These are phyloP conservation scores for Lipomyces oligophaga DNA, from an alignment of 805 yeast species.

Conservation along the genomic window DNA sequence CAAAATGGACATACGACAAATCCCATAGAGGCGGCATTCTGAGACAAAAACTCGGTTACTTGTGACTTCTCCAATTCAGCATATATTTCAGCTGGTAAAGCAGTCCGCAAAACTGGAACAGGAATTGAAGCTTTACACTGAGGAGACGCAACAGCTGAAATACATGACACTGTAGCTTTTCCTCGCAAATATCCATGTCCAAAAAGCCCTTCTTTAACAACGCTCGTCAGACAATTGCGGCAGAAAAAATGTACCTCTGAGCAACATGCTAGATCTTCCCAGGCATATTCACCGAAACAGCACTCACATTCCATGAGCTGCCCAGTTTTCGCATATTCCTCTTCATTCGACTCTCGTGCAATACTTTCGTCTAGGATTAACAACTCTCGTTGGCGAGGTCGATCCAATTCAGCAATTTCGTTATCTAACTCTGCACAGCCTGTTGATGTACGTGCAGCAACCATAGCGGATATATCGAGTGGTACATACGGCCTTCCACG, in stretches of 20 bases:
- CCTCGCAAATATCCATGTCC: conserved; percentile 28
- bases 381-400: conserved; percentile 3
- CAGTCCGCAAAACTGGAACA: conserved; percentile 11
- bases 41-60: conserved; percentile 14
- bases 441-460: conserved; percentile 4
- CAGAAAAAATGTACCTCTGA: conserved; percentile 25
- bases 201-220: conserved; percentile 22
- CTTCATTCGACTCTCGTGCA: conserved; percentile 19
- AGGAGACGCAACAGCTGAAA: conserved; percentile 22
- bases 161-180: conserved; percentile 18
- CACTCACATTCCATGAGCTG: conserved; percentile 28
- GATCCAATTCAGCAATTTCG: conserved; percentile 11
- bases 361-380: conserved; percentile 6
- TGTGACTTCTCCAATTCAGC: conserved; percentile 21
- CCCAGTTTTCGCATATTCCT: conserved; percentile 15
- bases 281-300: conserved; percentile 27
- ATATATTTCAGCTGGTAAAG: conserved; percentile 9
- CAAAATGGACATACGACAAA: conserved; percentile 26
- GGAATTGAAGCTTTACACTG: conserved; percentile 16
- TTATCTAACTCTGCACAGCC: conserved; percentile 21
- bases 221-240: conserved; percentile 17
- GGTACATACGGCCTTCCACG: conserved; percentile 2
- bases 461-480: conserved; percentile 2
- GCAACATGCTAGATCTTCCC: conserved; percentile 29
- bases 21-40: conserved; percentile 6